A percentile compares a stretch with the other conserved stretches of the same genome.
Evolutionary conservation across 2,329 filamentous ascomycete genomes (phyloP).

Genomic region (Arthrobotrys sinensis): DNA sequence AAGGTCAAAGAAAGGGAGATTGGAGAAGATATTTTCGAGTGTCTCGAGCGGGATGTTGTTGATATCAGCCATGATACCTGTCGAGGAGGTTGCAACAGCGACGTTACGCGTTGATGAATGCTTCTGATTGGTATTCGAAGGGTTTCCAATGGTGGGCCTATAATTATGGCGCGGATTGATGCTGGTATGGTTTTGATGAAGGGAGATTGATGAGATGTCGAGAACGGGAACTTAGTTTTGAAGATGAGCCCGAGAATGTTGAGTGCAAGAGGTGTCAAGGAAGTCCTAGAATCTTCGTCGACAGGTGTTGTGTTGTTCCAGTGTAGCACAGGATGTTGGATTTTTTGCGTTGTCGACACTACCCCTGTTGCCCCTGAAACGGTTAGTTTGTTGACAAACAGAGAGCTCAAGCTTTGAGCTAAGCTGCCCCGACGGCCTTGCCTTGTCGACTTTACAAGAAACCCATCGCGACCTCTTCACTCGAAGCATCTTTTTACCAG

Average conservation of each 20-base stretch:
- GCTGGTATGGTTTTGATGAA: too few species aligned
- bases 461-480: conserved; percentile 6
- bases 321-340: conserved; percentile 13
- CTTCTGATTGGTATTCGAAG: too few species aligned
- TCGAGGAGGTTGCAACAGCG: not conserved
- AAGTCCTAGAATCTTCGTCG: too few species aligned
- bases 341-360: conserved; percentile 33
- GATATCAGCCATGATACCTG: not conserved
- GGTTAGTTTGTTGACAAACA: conserved; percentile 59
- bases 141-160: too few species aligned
- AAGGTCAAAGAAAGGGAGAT: conserved; percentile 8
- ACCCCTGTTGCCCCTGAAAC: conserved; percentile 59
- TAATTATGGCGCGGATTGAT: too few species aligned
- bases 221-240: too few species aligned
- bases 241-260: too few species aligned
- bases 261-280: too few species aligned
- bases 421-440: conserved; percentile 37
- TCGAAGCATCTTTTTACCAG: not conserved
- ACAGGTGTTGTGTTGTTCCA: not conserved
- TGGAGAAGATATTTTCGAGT: not conserved
- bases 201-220: too few species aligned
- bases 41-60: not conserved
- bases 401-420: conserved; percentile 7
- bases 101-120: too few species aligned
- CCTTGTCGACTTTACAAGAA: not conserved